Conservation (phyloP, 768 basidiomycete species). For the Suillus subalutaceus region DNA sequence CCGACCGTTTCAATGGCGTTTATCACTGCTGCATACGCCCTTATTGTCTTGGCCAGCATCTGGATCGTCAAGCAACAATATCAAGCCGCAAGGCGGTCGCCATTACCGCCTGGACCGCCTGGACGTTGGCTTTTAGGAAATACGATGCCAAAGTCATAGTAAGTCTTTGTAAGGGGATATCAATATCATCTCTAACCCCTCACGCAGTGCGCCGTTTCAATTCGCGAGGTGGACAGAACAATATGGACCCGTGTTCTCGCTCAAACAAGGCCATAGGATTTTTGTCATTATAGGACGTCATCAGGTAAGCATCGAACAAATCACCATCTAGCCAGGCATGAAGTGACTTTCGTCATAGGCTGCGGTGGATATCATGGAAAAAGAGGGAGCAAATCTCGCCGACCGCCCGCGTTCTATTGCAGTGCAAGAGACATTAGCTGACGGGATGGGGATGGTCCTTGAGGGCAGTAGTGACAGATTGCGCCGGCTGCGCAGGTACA, state of each 20-base stretch:
- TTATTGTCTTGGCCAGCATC: background rate
- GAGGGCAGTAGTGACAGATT: conserved; percentile 32
- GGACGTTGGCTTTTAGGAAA: conserved; percentile 29
- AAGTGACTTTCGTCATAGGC: conserved; percentile 33
- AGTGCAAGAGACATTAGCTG: conserved; percentile 36
- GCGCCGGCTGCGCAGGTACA: conserved; percentile 20
- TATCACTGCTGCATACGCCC: background rate
- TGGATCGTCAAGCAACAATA: conserved; percentile 1
- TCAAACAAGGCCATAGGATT: conserved; percentile 44
- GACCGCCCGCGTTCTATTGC: conserved; percentile 41
- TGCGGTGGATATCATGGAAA: conserved; percentile 44
- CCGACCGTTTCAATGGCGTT: background rate
- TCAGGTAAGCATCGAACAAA: conserved; percentile 8
- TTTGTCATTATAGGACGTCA: conserved; percentile 29
- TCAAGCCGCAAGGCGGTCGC: background rate
- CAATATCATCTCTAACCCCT: background rate
- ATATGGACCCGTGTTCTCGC: conserved; percentile 62
- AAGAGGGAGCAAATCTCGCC: conserved; percentile 35
- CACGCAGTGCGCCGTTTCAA: conserved; percentile 11
- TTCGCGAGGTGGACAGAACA: conserved; percentile 60
- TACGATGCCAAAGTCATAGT: conserved; percentile 23
- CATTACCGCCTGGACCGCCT: conserved; percentile 31
- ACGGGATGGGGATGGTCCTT: conserved; percentile 35
- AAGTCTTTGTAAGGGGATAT: conserved; percentile 18
- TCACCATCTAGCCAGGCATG: background rate